Evolutionary conservation across 139 green algal species (phyloP), one percentile per base, ranked within the genome.

Genomic region (Chlamydomonas sp.): DNA sequence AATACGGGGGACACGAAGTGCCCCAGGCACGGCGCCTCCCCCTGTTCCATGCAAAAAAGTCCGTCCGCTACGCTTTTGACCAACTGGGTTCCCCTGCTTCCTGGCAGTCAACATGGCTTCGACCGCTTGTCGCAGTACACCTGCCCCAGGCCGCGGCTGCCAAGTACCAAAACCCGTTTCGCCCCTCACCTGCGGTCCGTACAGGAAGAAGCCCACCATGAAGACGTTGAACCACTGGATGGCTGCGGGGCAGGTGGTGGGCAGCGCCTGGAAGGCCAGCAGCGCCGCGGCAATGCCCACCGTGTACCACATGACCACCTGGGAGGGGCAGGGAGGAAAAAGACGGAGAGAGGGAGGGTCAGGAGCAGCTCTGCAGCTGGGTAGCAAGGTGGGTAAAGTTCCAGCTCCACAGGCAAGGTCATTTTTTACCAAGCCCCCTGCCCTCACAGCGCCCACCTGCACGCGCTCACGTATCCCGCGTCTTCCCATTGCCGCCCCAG

Each of bases 191-290:
- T 96, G 94, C 2, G 96, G 96, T 0, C 97, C 97, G 85, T 97
- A 97, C 62, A 96, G 87, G 93, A 98, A 98, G 93, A 99, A 99
- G 78, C 97, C 97, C 61, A 99, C 97, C 93, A 98, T 97, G 91
- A 98, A 98, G 63, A 99, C 96, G 72, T 94, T 94, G 71, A 93
- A 62, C 97, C 97, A 99, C 93, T 99, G 97, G 89, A 97, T 66
- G 84, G 83, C 92, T 1, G 83, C 83, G 14, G 93, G 78, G 80
- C 95, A 73, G 74, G 90, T 87, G 58, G 93, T 90, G 10, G 97
- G 96, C 63, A 96, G 90, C 17, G 92, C 90, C 78, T 92, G 86
- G 92, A 99, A 98, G 31, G 90, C 89, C 9, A 92, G 77, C 77
- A 99, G 93, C 59, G 93, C 90, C 17, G 87, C 89, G 3, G 95